Conservation (phyloP, 768 basidiomycete genomes). For the Rhodotorula diobovata region DNA sequence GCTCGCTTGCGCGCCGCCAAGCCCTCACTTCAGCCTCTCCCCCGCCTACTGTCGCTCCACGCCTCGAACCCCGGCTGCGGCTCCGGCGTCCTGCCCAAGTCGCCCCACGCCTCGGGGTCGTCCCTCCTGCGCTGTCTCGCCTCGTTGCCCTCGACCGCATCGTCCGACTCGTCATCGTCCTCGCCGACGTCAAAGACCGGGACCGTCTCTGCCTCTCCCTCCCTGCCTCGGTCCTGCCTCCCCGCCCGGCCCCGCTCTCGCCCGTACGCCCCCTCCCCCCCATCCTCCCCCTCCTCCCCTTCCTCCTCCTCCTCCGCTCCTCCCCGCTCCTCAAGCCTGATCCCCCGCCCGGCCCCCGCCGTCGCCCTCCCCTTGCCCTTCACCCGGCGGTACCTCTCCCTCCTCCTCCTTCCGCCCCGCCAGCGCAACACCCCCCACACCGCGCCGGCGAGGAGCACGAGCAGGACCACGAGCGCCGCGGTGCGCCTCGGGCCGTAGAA, state of each 20-base stretch:
- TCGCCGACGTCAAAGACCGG: slow-evolving; percentile 36
- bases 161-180: slow-evolving; percentile 21
- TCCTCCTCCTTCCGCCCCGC: slow-evolving; percentile 19
- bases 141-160: neutral
- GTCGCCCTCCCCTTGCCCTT: slow-evolving; percentile 23
- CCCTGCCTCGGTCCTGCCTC: neutral
- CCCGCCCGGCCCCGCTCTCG: neutral
- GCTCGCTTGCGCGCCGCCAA: neutral
- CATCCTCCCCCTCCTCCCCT: slow-evolving; percentile 6
- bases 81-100: slow-evolving; percentile 12
- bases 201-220: slow-evolving; percentile 19
- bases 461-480: slow-evolving; percentile 38
- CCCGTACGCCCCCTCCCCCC: neutral
- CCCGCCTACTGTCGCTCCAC: slow-evolving; percentile 3
- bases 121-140: neutral
- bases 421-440: slow-evolving; percentile 28
- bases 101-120: slow-evolving; percentile 17
- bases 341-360: too few relatives aligned
- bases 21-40: neutral
- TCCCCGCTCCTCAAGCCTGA: neutral
- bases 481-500: slow-evolving; percentile 42
- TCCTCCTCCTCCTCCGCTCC: slow-evolving; percentile 8
- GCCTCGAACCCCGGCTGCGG: too few relatives aligned
- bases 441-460: slow-evolving; percentile 18
- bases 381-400: neutral